Percentiles rank a stretch among this genome's conserved stretches.
Evolutionary conservation across 371 early-diverging fungal genomes (phyloP).

Genomic region (Batrachochytrium dendrobatidis): DNA sequence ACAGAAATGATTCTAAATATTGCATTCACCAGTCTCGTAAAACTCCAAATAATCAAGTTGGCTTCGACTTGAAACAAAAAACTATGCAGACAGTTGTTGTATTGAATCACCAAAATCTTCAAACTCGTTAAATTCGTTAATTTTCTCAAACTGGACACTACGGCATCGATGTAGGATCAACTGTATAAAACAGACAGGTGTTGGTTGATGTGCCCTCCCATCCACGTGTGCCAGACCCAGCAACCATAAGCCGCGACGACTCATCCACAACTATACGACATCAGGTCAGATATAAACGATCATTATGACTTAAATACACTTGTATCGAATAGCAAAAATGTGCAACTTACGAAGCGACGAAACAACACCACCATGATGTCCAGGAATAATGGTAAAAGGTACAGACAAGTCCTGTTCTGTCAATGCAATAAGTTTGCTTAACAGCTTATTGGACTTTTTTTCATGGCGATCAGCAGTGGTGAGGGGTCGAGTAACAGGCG

Average conservation of each 20-base stretch:
- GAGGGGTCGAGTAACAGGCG: neutral
- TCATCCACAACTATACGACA: conserved; percentile 53
- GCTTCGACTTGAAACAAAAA: too few species aligned
- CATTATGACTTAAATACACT: neutral
- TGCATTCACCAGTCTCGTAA: too few species aligned
- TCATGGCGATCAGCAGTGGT: neutral
- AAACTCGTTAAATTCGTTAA: too few species aligned
- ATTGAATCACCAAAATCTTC: too few species aligned
- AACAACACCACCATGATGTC: conserved; percentile 81
- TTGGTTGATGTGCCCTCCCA: conserved; percentile 86
- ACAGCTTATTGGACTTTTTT: neutral
- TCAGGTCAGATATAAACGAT: neutral
- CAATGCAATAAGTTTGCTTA: neutral
- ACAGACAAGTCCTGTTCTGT: conserved; percentile 16
- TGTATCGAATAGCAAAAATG: neutral
- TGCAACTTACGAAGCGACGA: conserved; percentile 62
- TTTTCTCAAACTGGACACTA: too few species aligned
- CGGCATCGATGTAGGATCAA: too few species aligned
- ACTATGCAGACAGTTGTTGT: too few species aligned
- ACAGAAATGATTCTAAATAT: too few species aligned
- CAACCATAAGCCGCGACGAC: conserved; percentile 69
- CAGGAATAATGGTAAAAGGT: conserved; percentile 86
- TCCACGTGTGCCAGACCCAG: conserved; percentile 84
- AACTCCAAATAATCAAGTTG: too few species aligned
- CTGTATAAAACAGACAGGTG: conserved; percentile 65